Percentiles rank a stretch among this genome's conserved stretches.
phyloP scores from a whole-genome alignment of 345 rosid genomes.

The Eucalyptus regnans region DNA sequence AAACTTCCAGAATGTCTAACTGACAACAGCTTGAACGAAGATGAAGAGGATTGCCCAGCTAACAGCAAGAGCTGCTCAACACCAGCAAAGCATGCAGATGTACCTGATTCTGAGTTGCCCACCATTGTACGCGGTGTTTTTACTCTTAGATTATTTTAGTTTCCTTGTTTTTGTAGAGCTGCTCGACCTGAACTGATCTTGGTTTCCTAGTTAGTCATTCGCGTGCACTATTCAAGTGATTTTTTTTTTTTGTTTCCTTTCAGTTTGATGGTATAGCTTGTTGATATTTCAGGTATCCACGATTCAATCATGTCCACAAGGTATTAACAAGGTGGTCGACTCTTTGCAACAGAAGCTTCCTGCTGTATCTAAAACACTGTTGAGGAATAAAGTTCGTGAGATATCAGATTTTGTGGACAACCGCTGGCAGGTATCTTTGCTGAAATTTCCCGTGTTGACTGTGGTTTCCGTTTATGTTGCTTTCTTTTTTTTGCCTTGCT shows the following conservation, averaged over 20 bases:
- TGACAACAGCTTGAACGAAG: slow-evolving; percentile 15
- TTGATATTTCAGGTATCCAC: slow-evolving; percentile 45
- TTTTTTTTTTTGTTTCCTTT: not conserved
- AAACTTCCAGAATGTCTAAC: slow-evolving; percentile 26
- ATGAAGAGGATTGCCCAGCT: slow-evolving; percentile 21
- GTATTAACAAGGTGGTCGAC: slow-evolving; percentile 57
- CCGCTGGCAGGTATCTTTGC: slow-evolving; percentile 66
- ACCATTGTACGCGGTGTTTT: slow-evolving; percentile 24
- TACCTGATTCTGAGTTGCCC: slow-evolving; percentile 56
- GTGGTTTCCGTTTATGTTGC: not conserved
- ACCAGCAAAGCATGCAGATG: slow-evolving; percentile 5
- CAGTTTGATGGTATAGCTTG: not conserved
- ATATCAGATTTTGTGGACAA: slow-evolving; percentile 69
- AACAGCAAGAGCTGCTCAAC: slow-evolving; percentile 10
- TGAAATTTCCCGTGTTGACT: not conserved
- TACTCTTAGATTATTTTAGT: not conserved
- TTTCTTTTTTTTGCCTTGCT: not conserved
- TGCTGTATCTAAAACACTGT: slow-evolving; percentile 45
- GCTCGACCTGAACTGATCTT: not conserved
- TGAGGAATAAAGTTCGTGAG: slow-evolving; percentile 74
- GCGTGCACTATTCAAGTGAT: not conserved
- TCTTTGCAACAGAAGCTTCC: slow-evolving; percentile 73
- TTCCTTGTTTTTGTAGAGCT: not conserved
- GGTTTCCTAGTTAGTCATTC: not conserved
- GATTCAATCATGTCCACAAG: slow-evolving; percentile 57